Evolutionary conservation across 2,329 filamentous ascomycete species (phyloP).

Genomic region (Diaporthe sp.): DNA sequence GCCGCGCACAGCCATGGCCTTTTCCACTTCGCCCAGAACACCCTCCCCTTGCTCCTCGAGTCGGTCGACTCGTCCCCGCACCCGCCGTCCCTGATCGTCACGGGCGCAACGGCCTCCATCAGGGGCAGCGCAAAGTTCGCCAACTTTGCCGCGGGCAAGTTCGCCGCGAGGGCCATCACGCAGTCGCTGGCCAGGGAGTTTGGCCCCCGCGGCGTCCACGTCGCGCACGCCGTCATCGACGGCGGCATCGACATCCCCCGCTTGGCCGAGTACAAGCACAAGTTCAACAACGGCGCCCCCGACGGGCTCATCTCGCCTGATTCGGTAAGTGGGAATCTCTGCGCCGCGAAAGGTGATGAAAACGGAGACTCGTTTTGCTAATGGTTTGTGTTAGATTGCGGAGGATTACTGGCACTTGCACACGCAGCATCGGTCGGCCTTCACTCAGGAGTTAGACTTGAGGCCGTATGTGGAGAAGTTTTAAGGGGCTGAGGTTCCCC

Average conservation of each 20-base stretch:
- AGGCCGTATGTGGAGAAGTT: slow-evolving; percentile 89
- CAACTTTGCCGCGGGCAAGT: slow-evolving; percentile 84
- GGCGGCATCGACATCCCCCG: slow-evolving; percentile 86
- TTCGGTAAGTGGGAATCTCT: slow-evolving; percentile 68
- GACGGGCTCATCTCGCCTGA: slow-evolving; percentile 80
- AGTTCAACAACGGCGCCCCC: slow-evolving; percentile 59
- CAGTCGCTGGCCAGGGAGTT: slow-evolving; percentile 88
- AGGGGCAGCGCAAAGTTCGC: slow-evolving; percentile 79
- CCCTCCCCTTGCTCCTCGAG: slow-evolving; percentile 79
- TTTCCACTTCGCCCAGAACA: slow-evolving; percentile 81
- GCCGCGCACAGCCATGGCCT: slow-evolving; percentile 69
- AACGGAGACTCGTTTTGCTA: neutral
- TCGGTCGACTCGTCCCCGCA: slow-evolving; percentile 68
- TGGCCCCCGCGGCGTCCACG: slow-evolving; percentile 85
- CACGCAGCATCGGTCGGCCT: slow-evolving; percentile 82
- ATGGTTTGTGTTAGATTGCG: slow-evolving; percentile 73
- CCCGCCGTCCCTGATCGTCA: slow-evolving; percentile 87
- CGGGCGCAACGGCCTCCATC: slow-evolving; percentile 86
- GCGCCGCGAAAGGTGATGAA: neutral
- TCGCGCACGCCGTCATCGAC: slow-evolving; percentile 86
- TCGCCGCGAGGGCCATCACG: slow-evolving; percentile 79
- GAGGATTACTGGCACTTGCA: slow-evolving; percentile 90
- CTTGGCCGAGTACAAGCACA: slow-evolving; percentile 65
- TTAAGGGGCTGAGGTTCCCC: slow-evolving; percentile 56
- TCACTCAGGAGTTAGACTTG: slow-evolving; percentile 86